These are phyloP conservation scores for Tulasnella sp. DNA, from an alignment of 768 basidiomycete genomes.

Conservation along the genomic window DNA sequence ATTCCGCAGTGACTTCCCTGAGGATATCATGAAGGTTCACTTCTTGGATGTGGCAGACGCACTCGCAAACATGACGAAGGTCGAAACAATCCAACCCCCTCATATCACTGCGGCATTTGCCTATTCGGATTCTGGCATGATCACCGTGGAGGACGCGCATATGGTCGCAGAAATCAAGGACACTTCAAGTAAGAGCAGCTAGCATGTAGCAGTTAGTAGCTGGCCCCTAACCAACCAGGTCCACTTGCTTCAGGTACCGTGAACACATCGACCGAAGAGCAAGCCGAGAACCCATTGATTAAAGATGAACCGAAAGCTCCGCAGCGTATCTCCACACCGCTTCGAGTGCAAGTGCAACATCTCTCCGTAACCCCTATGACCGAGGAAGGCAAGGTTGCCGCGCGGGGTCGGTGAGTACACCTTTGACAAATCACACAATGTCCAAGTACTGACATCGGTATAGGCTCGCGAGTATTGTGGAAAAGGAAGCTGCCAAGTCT, in stretches of 20 bases:
- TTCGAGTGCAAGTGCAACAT: slow-evolving; percentile 53
- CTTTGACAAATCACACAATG: background rate
- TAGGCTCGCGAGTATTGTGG: slow-evolving; percentile 71
- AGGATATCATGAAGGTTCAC: slow-evolving; percentile 60
- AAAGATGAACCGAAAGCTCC: slow-evolving; percentile 15
- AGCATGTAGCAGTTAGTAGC: slow-evolving; percentile 25
- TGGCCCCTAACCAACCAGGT: slow-evolving; percentile 27
- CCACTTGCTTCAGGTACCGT: slow-evolving; percentile 23
- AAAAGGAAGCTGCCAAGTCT: slow-evolving; percentile 61
- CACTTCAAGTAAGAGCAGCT: background rate
- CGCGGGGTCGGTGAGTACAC: slow-evolving; percentile 53
- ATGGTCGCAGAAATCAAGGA: slow-evolving; percentile 74
- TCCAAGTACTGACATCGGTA: background rate
- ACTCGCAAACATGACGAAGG: slow-evolving; percentile 70
- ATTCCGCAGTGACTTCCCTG: slow-evolving; percentile 51
- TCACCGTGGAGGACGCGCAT: slow-evolving; percentile 67
- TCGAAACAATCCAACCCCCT: slow-evolving; percentile 68
- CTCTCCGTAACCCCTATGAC: slow-evolving; percentile 67
- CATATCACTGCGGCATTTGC: slow-evolving; percentile 67
- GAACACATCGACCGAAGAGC: slow-evolving; percentile 14
- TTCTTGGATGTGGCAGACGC: slow-evolving; percentile 66
- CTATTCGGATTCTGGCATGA: slow-evolving; percentile 78
- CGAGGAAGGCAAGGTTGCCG: slow-evolving; percentile 57
- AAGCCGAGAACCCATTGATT: slow-evolving; percentile 17
- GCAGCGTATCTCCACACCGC: slow-evolving; percentile 41